Conservation (phyloP, 2,329 filamentous ascomycete species). For the Simplicillium aogashimaense region DNA sequence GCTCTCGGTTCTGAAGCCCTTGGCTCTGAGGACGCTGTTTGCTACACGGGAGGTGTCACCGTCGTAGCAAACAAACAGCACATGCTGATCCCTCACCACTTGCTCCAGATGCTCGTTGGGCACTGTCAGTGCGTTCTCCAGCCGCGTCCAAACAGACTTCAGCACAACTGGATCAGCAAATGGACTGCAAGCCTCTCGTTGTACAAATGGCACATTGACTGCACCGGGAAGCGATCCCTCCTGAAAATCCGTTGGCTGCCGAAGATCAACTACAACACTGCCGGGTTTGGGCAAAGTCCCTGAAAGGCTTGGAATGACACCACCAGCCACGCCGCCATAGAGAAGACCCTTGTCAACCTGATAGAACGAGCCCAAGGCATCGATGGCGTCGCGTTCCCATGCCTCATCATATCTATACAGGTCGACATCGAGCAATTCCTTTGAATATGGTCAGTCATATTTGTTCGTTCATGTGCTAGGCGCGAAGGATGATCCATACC, state of each 20-base stretch:
- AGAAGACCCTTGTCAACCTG: conserved; percentile 5
- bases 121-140: conserved; percentile 31
- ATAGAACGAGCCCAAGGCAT: conserved; percentile 24
- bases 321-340: background rate
- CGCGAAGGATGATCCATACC: conserved; percentile 9
- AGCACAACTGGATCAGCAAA: conserved; percentile 34
- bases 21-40: conserved; percentile 40
- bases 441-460: conserved; percentile 7
- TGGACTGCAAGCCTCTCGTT: conserved; percentile 25
- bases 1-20: conserved; percentile 35
- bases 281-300: conserved; percentile 12
- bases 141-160: conserved; percentile 32
- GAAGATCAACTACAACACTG: conserved; percentile 32
- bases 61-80: conserved; percentile 41
- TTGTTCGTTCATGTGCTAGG: too few species aligned
- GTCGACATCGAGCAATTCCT: conserved; percentile 37
- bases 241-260: conserved; percentile 29
- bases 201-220: conserved; percentile 32
- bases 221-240: conserved; percentile 31
- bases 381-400: conserved; percentile 34
- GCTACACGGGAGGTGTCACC: conserved; percentile 45
- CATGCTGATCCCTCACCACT: conserved; percentile 19
- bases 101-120: conserved; percentile 10
- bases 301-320: conserved; percentile 5
- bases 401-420: conserved; percentile 41